Base-by-base conservation (phyloP, 1,139 yeast species). In the Hemisphaericaspora xylanilytica region DNA sequence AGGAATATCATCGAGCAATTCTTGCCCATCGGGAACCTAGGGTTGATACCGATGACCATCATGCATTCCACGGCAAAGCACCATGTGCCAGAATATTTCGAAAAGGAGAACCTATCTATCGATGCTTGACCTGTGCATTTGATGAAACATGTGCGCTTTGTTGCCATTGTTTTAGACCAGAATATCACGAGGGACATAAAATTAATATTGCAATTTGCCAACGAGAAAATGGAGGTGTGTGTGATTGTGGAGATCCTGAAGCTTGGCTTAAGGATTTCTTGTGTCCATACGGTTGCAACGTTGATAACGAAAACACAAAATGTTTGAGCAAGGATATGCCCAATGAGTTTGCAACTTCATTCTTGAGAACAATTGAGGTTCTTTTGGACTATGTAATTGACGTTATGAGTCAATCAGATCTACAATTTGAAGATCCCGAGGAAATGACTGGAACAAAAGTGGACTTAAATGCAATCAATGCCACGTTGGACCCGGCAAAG, bases 131-230 rank as follows among this genome's bases (percentile, higher is more conserved):
- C 0, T 88, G 96, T 61, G 92, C 89, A 0, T 73, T 75, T 38
- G 96, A 87, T 55, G 95, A 86, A 37, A 82, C 95, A 0, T 85
- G 95, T 61, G 96, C 92, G 0, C 63, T 92, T 18, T 92, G 98
- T 56, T 75, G 82, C 7, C 69, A 75, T 47, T 92, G 98, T 56
- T 92, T 71, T 61, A 78, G 80, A 40, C 80, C 81, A 3, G 80
- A 78, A 4, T 72, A 74, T 41, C 98, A 92, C 60, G 57, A 60
- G 25, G 95, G 81, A 36, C 98, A 92, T 58, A 78, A 81, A 33
- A 84, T 86, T 11, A 80, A 83, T 39, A 78, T 85, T 12, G 75
- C 81, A 30, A 80, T 88, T 11, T 82, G 90, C 39, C 81, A 78
- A 41, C 67, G 92, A 37, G 95, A 88, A 44, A 85, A 82, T 47